Conservation (phyloP, 2,329 filamentous ascomycete genomes). For the Fusarium tricinctum region DNA sequence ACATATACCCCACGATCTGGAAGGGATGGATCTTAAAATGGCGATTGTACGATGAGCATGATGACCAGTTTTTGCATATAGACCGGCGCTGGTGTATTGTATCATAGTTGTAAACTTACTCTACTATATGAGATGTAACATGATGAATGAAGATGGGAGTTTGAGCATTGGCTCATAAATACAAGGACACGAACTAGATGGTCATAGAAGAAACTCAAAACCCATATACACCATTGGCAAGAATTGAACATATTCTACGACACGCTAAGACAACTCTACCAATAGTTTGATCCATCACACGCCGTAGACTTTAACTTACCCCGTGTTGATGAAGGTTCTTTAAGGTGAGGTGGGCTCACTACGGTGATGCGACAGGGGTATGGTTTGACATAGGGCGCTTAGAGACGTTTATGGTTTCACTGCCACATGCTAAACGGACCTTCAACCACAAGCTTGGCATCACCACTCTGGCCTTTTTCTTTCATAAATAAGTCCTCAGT, state of each 20-base stretch:
- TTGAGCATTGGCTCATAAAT: background rate
- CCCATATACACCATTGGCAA: background rate
- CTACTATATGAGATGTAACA: slow-evolving; percentile 37
- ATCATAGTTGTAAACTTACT: slow-evolving; percentile 42
- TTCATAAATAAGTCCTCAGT: slow-evolving; percentile 9
- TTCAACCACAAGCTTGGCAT: slow-evolving; percentile 37
- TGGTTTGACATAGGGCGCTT: slow-evolving; percentile 41
- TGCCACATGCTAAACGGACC: slow-evolving; percentile 42
- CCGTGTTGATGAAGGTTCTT: slow-evolving; percentile 29
- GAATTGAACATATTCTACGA: background rate
- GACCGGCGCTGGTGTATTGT: slow-evolving; percentile 31
- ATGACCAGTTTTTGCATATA: slow-evolving; percentile 34
- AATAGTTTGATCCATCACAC: slow-evolving; percentile 12
- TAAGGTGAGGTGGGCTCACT: slow-evolving; percentile 30
- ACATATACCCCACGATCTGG: slow-evolving; percentile 6
- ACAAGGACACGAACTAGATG: background rate
- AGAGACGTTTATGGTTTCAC: slow-evolving; percentile 47
- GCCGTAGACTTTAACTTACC: slow-evolving; percentile 25
- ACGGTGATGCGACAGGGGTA: slow-evolving; percentile 37
- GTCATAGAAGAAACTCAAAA: background rate
- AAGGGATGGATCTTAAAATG: slow-evolving; percentile 21
- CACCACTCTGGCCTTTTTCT: slow-evolving; percentile 35
- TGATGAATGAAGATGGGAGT: slow-evolving; percentile 7
- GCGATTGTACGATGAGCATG: slow-evolving; percentile 26
- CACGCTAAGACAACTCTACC: slow-evolving; percentile 1